A percentile compares a stretch with the other conserved stretches of the same genome.
These are phyloP conservation scores for Peniophora sp. DNA, from an alignment of 1,284 basidiomycete genomes.

Conservation along the genomic window DNA sequence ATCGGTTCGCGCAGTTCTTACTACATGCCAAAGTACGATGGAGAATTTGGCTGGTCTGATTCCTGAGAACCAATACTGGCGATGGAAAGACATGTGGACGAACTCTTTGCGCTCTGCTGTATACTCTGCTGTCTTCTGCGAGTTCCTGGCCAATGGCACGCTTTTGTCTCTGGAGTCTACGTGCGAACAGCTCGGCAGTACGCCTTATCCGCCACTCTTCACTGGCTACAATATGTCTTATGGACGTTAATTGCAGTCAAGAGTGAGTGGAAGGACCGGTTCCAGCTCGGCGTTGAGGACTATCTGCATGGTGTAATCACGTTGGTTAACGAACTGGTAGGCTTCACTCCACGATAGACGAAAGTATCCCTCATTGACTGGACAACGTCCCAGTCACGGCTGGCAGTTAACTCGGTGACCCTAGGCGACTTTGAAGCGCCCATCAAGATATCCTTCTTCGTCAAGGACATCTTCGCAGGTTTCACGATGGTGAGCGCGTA, in stretches of 20 bases:
- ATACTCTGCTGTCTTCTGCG: slow-evolving; percentile 57
- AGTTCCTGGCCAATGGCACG: slow-evolving; percentile 54
- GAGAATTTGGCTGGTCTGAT: slow-evolving; percentile 45
- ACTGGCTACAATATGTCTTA: not conserved
- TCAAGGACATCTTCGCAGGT: slow-evolving; percentile 75
- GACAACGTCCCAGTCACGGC: slow-evolving; percentile 54
- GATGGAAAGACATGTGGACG: slow-evolving; percentile 76
- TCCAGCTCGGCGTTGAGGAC: slow-evolving; percentile 67
- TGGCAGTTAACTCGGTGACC: slow-evolving; percentile 79
- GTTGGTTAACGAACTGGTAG: slow-evolving; percentile 75
- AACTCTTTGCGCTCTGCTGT: slow-evolving; percentile 56
- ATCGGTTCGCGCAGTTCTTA: slow-evolving; percentile 44
- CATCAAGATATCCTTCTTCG: slow-evolving; percentile 71
- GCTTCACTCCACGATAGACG: slow-evolving; percentile 13
- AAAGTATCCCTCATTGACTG: slow-evolving; percentile 2
- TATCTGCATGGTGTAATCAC: slow-evolving; percentile 81
- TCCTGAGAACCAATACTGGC: slow-evolving; percentile 71
- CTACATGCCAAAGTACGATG: slow-evolving; percentile 45
- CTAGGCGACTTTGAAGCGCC: slow-evolving; percentile 77
- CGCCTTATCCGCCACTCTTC: slow-evolving; percentile 18
- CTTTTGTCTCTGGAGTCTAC: slow-evolving; percentile 52
- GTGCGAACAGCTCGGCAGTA: slow-evolving; percentile 57
- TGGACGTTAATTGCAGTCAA: slow-evolving; percentile 39
- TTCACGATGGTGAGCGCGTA: slow-evolving; percentile 62
- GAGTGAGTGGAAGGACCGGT: slow-evolving; percentile 61